Conservation (phyloP, 2,329 filamentous ascomycete genomes). For the Aspergillus sp. region DNA sequence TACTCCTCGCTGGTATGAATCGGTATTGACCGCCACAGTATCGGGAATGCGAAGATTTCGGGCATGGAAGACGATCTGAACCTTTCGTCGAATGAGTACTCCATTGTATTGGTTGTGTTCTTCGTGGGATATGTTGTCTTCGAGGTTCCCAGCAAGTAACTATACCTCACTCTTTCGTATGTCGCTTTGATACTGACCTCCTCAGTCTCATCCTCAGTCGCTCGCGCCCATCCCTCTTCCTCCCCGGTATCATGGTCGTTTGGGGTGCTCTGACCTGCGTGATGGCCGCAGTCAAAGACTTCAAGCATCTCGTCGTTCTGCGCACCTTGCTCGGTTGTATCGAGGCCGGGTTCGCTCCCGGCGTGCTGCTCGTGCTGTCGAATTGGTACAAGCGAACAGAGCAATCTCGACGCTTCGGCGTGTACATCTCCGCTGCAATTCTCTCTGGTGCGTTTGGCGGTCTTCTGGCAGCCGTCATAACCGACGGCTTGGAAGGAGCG, state of each 20-base stretch:
- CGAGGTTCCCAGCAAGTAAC: slow-evolving; percentile 43
- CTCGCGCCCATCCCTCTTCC: slow-evolving; percentile 51
- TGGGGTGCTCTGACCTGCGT: slow-evolving; percentile 54
- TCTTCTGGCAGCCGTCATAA: slow-evolving; percentile 51
- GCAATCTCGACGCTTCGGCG: slow-evolving; percentile 55
- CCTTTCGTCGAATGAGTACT: slow-evolving; percentile 46
- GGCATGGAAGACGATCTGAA: slow-evolving; percentile 22
- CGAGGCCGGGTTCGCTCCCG: slow-evolving; percentile 26
- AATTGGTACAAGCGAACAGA: slow-evolving; percentile 61
- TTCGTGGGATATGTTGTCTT: slow-evolving; percentile 55
- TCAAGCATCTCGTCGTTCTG: slow-evolving; percentile 50
- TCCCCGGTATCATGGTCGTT: slow-evolving; percentile 52
- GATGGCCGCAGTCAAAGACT: slow-evolving; percentile 52
- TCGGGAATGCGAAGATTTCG: slow-evolving; percentile 26
- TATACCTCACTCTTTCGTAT: no score
- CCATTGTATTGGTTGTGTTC: slow-evolving; percentile 53
- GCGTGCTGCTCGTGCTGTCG: slow-evolving; percentile 44
- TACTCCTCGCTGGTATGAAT: not conserved
- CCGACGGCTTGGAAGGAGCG: slow-evolving; percentile 46
- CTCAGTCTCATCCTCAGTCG: slow-evolving; percentile 48
- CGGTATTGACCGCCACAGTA: slow-evolving; percentile 8
- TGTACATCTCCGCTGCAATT: slow-evolving; percentile 59
- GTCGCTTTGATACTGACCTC: no score
- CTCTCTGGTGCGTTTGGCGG: slow-evolving; percentile 56
- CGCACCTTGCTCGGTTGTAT: slow-evolving; percentile 21